phyloP scores from a whole-genome alignment of 208 protist genomes.

The Wallacemonas sp. region DNA sequence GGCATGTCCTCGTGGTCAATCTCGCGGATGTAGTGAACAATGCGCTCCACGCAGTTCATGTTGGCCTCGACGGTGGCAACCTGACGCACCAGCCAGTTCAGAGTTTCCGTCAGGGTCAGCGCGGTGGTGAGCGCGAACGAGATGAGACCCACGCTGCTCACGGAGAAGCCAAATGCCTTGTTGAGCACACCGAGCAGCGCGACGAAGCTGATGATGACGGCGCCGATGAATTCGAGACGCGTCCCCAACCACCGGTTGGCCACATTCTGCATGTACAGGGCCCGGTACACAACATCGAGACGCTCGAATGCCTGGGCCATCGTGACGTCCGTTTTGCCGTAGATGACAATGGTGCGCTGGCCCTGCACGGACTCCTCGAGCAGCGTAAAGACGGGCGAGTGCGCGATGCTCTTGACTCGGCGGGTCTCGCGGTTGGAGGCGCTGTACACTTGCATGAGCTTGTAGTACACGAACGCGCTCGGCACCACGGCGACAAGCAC shows the following conservation, averaged over 20 bases:
- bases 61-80: constrained; percentile 62
- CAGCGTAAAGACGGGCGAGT: constrained; percentile 93
- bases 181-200: constrained; percentile 48
- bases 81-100: constrained; percentile 65
- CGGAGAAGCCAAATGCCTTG: constrained; percentile 25
- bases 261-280: constrained; percentile 50
- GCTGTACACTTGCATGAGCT: constrained; percentile 90
- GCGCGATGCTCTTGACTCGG: constrained; percentile 83
- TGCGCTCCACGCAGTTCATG: constrained; percentile 88
- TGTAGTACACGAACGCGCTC: constrained; percentile 82
- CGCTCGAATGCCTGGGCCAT: constrained; percentile 38
- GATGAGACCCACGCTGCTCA: constrained; percentile 47
- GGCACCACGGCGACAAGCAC: constrained; percentile 53
- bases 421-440: constrained; percentile 83
- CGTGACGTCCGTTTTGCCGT: constrained; percentile 30
- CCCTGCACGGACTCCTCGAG: constrained; percentile 92
- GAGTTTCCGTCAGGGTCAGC: constrained; percentile 52
- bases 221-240: constrained; percentile 89
- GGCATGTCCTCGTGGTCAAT: constrained; percentile 65
- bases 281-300: constrained; percentile 59
- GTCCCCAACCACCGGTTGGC: constrained; percentile 90
- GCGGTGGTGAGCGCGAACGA: constrained; percentile 67
- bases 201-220: constrained; percentile 58
- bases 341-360: constrained; percentile 85
- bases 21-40: constrained; percentile 74